Evolutionary conservation across 2,329 filamentous ascomycete genomes (phyloP).

Genomic region (Torrubiella hemipterigena): DNA sequence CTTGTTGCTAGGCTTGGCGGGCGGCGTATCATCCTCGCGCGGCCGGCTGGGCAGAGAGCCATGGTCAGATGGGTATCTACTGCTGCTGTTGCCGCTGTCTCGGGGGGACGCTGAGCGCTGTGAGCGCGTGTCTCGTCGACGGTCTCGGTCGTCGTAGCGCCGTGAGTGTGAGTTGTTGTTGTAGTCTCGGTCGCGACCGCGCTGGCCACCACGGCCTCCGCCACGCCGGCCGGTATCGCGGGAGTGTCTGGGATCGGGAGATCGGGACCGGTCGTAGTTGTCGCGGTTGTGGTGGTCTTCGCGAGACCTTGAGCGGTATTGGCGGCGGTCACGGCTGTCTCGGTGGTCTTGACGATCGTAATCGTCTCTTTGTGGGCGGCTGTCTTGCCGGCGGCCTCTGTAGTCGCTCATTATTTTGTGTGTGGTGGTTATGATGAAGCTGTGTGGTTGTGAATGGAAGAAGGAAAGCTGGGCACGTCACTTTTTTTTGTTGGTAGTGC

Average conservation of each 20-base stretch:
- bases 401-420: conserved; percentile 2
- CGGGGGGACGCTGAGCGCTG: conserved; percentile 3
- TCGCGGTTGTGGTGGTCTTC: conserved; percentile 18
- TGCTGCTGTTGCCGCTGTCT: conserved; percentile 1
- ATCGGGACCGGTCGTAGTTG: conserved; percentile 23
- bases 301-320: conserved; percentile 15
- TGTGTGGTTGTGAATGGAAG: too few species aligned
- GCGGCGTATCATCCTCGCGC: conserved; percentile 4
- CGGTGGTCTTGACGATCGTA: conserved; percentile 26
- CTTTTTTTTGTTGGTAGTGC: too few species aligned
- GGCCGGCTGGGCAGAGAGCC: conserved; percentile 11
- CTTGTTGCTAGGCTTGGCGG: conserved; percentile 4
- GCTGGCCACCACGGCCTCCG: conserved; percentile 17
- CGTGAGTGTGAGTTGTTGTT: conserved; percentile 22
- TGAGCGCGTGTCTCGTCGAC: conserved; percentile 12
- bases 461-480: too few species aligned
- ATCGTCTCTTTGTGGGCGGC: conserved; percentile 33
- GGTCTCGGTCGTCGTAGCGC: conserved; percentile 13
- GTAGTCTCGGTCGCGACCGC: conserved; percentile 13
- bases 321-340: conserved; percentile 10
- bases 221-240: conserved; percentile 25
- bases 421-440: too few species aligned
- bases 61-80: too few species aligned
- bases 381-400: conserved; percentile 1
- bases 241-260: conserved; percentile 22